phyloP scores from a whole-genome alignment of 148 eudicot genomes.

The Talinum fruticosum region DNA sequence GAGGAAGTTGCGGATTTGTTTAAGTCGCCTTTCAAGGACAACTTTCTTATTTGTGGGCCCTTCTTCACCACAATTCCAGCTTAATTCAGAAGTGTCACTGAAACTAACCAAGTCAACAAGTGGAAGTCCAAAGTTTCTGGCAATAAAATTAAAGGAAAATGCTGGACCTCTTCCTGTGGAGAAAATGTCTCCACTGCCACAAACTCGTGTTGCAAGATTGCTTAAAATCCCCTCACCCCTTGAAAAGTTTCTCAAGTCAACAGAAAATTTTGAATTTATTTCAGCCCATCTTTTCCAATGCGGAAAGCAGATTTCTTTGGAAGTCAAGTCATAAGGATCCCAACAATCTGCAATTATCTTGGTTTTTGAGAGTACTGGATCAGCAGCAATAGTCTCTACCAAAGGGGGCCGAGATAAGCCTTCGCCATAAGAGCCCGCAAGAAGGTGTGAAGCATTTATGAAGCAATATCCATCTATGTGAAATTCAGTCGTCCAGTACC shows the following conservation, averaged over 20 bases:
- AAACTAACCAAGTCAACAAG: constrained; percentile 95
- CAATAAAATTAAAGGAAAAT: constrained; percentile 72
- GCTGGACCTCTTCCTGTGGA: constrained; percentile 75
- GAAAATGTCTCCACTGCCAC: constrained; percentile 91
- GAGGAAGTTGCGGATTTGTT: constrained; percentile 78
- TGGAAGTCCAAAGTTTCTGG: constrained; percentile 67
- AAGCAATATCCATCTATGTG: constrained; percentile 93
- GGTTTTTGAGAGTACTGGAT: constrained; percentile 76
- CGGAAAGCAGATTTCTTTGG: constrained; percentile 56
- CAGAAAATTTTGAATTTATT: constrained; percentile 56
- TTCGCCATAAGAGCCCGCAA: constrained; percentile 75
- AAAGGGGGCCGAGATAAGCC: constrained; percentile 79
- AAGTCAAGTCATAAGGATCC: constrained; percentile 47
- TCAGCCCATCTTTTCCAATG: constrained; percentile 99
- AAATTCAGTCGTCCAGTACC: constrained; percentile 82
- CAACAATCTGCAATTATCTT: constrained; percentile 85
- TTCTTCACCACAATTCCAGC: constrained; percentile 99
- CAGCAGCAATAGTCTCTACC: constrained; percentile 84
- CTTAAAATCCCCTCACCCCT: constrained; percentile 74
- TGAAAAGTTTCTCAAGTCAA: constrained; percentile 65
- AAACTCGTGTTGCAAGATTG: constrained; percentile 80
- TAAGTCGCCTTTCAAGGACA: constrained; percentile 77
- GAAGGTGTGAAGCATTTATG: constrained; percentile 60
- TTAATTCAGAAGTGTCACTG: constrained; percentile 57
- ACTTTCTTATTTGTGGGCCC: constrained; percentile 64